Base-by-base conservation (phyloP, 768 basidiomycete genomes). In the Trametes villosa region DNA sequence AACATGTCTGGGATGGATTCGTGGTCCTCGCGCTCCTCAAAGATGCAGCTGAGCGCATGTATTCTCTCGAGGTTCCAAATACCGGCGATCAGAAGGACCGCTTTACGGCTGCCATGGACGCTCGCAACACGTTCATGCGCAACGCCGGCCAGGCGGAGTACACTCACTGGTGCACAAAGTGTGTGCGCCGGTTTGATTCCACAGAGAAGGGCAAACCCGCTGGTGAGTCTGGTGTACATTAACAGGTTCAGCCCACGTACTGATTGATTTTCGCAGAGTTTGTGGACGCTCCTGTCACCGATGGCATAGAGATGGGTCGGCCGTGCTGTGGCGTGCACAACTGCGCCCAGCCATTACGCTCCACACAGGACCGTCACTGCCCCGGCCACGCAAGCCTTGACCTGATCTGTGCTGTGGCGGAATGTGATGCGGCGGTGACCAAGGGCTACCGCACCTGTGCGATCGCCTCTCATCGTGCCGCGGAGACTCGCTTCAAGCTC, bases 111-210 rank as follows among this genome's bases (percentile, higher is more conserved):
- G 69, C 68, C 0, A 73, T 75, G 42, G 15, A 47, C 11, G 63
- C 53, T 1, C 65, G 72, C 3, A 77, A 74, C 38, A 27, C 58
- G 11, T 57, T 58, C 13, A 68, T 77, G 6, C 53, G 48, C 2
- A 38, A 53, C 12, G 38, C 49, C 36, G 71, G 75, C 0, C 73
- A 74, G 34, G 65, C 69, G 0, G 73, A 76, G 46, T 59, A 60
- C 52, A 36, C 36, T 0, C 75, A 77, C 49, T 68, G 60, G 36
- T 77, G 76, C 40, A 49, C 72, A 2, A 61, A 64, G 31, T 76
- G 75, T 59, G 29, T 66, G 2, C 62, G 71, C 0, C 47, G 67
- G 9, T 71, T 50, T 38, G 36, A 64, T n/a, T n/a, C 2, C 36
- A 55, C 30, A 52, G 20, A 7, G 53, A 64, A 42, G 63, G 67